Evolutionary conservation across 345 rosid species (phyloP), one percentile per base, ranked within the genome.

Genomic region (Carallia brachiata): DNA sequence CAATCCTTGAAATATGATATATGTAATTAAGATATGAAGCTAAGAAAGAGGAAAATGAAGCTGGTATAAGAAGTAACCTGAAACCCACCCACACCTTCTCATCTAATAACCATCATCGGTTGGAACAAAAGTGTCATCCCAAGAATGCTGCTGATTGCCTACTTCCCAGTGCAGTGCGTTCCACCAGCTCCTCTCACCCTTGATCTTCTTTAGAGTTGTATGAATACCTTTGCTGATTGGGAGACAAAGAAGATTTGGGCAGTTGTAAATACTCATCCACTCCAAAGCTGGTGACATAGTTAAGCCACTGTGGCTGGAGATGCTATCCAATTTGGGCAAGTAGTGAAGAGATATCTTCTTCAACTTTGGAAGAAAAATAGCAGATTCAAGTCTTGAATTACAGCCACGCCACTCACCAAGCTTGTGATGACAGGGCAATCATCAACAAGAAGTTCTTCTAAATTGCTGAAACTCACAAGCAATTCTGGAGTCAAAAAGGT

Each of bases 381-480:
- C 5, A 31, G 7, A 18, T 4, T 58, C 7, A 0, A 61, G 6
- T 1, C 31, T 6, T 3, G 36, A 58, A 58, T 17, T 6, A 17
- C 15, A 9, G 62, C 62, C 7, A 16, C 44, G 62, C 62, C 7
- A 16, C 44, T 61, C 1, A 50, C 66, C 17, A 70, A 52, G 62
- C 39, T 44, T 65, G 23, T 23, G 23, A 23, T 23, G 23, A 23
- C 23, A 23, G 23, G 23, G 23, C 23, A 23, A 23, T 23, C 79
- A 28, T 75, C 79, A 27, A 75, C 18, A 10, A 58, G 50, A 1
- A 75, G 65, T 44, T 69, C 67, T 54, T 75, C 79, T 39, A 70
- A 18, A 53, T 61, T 65, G 66, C 32, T 36, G 15, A 75, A 63
- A n/a, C 58, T 57, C 31, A 13, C 70, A 36, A 75, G 66, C 70